Evolutionary conservation across 768 basidiomycete species (phyloP).

Genomic region (Boletus insuetus): DNA sequence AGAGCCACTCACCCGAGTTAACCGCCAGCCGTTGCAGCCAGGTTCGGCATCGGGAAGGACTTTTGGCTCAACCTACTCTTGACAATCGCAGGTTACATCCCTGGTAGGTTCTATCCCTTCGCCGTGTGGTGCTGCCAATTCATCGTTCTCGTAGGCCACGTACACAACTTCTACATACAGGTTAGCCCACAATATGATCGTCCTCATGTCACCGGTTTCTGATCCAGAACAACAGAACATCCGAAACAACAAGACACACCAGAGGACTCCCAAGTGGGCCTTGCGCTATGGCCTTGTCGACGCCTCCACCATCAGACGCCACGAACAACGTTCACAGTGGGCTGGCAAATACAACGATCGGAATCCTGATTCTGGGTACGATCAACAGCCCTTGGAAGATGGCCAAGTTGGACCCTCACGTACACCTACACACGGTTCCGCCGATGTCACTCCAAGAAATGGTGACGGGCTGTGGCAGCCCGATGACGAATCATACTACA

Average conservation of each 20-base stretch:
- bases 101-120: conserved; percentile 45
- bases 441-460: conserved; percentile 19
- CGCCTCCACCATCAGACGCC: conserved; percentile 71
- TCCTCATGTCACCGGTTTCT: not conserved
- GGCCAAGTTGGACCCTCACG: conserved; percentile 55
- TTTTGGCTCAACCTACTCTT: conserved; percentile 89
- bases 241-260: conserved; percentile 90
- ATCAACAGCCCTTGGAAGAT: conserved; percentile 71
- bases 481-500: conserved; percentile 77
- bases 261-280: conserved; percentile 95
- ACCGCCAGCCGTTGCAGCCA: conserved; percentile 78
- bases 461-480: conserved; percentile 65
- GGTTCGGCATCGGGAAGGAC: conserved; percentile 89
- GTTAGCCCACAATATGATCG: conserved; percentile 35
- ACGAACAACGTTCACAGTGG: conserved; percentile 83
- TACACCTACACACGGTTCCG: conserved; percentile 7
- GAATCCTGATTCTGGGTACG: conserved; percentile 62
- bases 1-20: not conserved
- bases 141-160: conserved; percentile 56
- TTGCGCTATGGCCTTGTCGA: conserved; percentile 88
- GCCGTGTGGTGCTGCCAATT: not conserved
- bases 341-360: conserved; percentile 83
- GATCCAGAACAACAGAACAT: conserved; percentile 60
- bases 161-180: conserved; percentile 92
- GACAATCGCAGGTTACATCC: conserved; percentile 90